Base-by-base conservation (phyloP, 306 rosid genomes). In the Erythrophleum fordii region DNA sequence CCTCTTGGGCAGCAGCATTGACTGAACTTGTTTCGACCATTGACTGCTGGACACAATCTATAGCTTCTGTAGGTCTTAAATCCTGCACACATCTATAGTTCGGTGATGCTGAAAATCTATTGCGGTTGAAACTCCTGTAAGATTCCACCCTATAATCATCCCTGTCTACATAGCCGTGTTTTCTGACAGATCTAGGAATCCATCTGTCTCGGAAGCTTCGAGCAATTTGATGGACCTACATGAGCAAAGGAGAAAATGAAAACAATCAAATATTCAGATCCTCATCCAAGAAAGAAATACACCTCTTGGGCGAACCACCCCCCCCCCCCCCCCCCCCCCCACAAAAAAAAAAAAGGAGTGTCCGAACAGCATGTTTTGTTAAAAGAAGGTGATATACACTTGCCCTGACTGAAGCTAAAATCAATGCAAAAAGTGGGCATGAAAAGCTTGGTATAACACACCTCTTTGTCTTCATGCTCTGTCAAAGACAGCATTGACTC, bases 161-260 rank as follows among this genome's bases (percentile, higher is more conserved):
- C 87, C 93, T 88, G 86, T 93, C 95, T 68, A 73, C 31, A 73
- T 83, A 82, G 81, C 85, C 49, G 77, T 68, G 85, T 83, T 88
- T 96, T 87, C 97, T 86, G 52, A 69, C 13, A 56, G 64, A 75
- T 80, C 91, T 92, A 16, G 87, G 94, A 83, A 93, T 88, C 98
- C 98, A 93, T 86, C 84, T 96, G 75, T 96, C 98, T 72, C 99
- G 91, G 72, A 96, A 96, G 85, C 85, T 93, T 58, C 99, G 91
- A 66, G 98, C 99, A 85, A 96, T 96, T 84, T 92, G 94, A 87
- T 96, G 99, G 76, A 93, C 99, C 99, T 96, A 88, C 55, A 86
- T 45, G 64, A 44, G 71, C 80, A 86, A 48, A 83, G 39, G 39
- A 75, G 80, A 59, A 12, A 56, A 81, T 72, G 39, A 78, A 72